Conservation (phyloP, 139 green algal genomes). For the Volvox africanus region DNA sequence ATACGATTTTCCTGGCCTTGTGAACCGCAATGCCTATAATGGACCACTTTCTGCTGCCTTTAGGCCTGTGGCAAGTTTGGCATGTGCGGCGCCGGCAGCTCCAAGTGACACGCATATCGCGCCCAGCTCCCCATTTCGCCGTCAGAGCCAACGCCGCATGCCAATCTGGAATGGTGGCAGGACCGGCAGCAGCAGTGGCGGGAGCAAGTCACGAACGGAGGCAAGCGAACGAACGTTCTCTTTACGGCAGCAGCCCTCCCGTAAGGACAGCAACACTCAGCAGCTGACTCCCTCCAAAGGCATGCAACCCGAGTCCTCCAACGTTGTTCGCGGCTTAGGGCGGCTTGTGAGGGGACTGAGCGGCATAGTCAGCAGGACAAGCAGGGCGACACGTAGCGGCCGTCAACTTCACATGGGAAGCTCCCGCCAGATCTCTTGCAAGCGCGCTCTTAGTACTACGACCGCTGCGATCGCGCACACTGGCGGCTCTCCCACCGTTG, state of each 20-base stretch:
- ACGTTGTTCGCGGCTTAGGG: not conserved
- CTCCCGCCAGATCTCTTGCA: not conserved
- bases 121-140: not conserved
- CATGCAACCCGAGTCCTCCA: not conserved
- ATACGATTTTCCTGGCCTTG: not conserved
- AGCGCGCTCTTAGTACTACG: not conserved
- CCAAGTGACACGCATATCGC: not conserved
- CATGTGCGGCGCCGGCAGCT: not conserved
- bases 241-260: not conserved
- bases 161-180: not conserved
- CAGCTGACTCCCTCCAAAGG: no score
- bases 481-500: not conserved
- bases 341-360: not conserved
- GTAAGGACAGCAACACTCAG: not conserved
- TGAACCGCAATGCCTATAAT: not conserved
- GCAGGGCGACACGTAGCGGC: not conserved
- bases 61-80: not conserved
- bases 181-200: not conserved
- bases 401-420: not conserved
- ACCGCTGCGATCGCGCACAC: not conserved
- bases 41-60: not conserved
- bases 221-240: not conserved
- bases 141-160: not conserved
- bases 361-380: not conserved
- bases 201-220: not conserved